Base-by-base conservation (phyloP, 768 basidiomycete genomes). In the Coprinellus aureogranulatus region DNA sequence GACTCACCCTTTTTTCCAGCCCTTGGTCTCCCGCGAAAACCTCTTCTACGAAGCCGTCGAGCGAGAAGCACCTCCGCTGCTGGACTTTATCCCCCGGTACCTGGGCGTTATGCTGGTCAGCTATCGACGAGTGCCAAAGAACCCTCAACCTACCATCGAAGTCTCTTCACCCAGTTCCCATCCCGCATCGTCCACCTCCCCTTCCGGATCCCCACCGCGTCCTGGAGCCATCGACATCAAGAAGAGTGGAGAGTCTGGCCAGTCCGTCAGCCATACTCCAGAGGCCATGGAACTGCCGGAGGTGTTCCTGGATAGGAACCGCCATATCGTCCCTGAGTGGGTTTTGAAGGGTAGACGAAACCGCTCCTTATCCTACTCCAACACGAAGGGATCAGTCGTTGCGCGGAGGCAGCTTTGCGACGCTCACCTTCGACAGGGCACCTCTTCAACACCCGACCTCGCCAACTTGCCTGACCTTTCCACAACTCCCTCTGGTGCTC, bases 41-140 rank as follows among this genome's bases (percentile, higher is more conserved):
- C 78, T 97, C 47, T 98, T 99, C 68, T 99, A 99, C 69, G 97
- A 99, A 70, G 85, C 94, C 1, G 94, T 98, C 30, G 97, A 99
- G 70, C 83, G 88, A 26, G 92, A 94, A 65, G 92, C 92, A 0
- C 96, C 97, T 0, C 94, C 92, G 3, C 80, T 99, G 9, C 81
- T 98, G 3, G 89, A 84, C 14, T 99, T 93, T 67, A 97, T 98
- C 59, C 97, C 97, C n/a, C 88, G 95, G 44, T 99, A 99, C 72
- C 80, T 99, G 16, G 97, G 97, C 23, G 97, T 99, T 54, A 97
- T 99, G 94, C 82, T 98, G 41, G 96, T 99, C 65, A 96, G 89
- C 53, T 98, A 98, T 68, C 86, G 97, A 25, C 84, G 89, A 14
- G 90, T 93, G 40, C 74, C 81, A 14, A 86, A 80, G 65, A 39